A percentile compares a stretch with the other conserved stretches of the same genome.
These are phyloP conservation scores for Cytospora mali DNA, from an alignment of 2,329 filamentous ascomycete genomes.

Conservation along the genomic window DNA sequence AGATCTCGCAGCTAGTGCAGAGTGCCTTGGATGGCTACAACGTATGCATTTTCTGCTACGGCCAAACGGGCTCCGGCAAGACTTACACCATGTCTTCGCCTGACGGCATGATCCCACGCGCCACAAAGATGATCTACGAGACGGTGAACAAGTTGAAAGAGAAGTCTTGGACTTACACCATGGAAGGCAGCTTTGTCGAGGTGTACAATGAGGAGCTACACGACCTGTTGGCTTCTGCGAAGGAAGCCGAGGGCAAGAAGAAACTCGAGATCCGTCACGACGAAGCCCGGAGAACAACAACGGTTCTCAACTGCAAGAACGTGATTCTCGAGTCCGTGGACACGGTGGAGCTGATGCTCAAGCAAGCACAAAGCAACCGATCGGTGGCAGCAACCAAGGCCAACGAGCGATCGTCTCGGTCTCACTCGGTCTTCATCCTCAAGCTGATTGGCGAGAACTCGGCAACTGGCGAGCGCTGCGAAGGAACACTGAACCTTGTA, in stretches of 20 bases:
- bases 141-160: slow-evolving; percentile 81
- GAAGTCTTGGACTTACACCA: slow-evolving; percentile 91
- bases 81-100: slow-evolving; percentile 91
- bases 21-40: slow-evolving; percentile 97
- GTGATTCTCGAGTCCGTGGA: slow-evolving; percentile 77
- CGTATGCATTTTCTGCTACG: slow-evolving; percentile 98
- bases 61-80: slow-evolving; percentile 95
- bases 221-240: slow-evolving; percentile 70
- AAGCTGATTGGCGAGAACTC: slow-evolving; percentile 72
- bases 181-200: slow-evolving; percentile 94
- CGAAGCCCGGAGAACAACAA: slow-evolving; percentile 77
- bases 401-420: slow-evolving; percentile 91
- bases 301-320: slow-evolving; percentile 76
- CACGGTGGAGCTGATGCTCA: slow-evolving; percentile 78
- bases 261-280: slow-evolving; percentile 92
- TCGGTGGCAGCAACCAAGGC: slow-evolving; percentile 96
- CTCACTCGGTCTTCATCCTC: slow-evolving; percentile 94
- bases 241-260: slow-evolving; percentile 73
- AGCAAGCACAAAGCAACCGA: slow-evolving; percentile 80
- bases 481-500: slow-evolving; percentile 93
- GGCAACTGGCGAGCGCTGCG: slow-evolving; percentile 79
- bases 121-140: slow-evolving; percentile 90
- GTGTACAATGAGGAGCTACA: slow-evolving; percentile 98
- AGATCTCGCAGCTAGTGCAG: slow-evolving; percentile 96
- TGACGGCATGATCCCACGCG: slow-evolving; percentile 94